Conservation (phyloP, 306 rosid species). For the Crataegus laevigata region DNA sequence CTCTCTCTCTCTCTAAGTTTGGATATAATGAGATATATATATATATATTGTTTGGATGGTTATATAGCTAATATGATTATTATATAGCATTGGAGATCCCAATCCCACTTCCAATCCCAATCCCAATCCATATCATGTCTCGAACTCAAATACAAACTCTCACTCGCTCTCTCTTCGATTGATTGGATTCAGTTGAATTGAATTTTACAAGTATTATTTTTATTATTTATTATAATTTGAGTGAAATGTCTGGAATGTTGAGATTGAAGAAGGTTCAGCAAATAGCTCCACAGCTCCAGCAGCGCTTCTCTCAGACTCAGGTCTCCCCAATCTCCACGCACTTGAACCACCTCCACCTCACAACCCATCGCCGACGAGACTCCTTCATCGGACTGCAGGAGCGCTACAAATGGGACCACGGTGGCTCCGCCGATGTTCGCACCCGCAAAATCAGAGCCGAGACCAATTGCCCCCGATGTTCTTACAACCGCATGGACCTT, state of each 20-base stretch:
- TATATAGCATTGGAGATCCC: neutral
- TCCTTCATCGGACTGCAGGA: slow-evolving; percentile 58
- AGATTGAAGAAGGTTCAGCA: slow-evolving; percentile 62
- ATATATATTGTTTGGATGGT: neutral
- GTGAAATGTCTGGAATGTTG: slow-evolving; percentile 32
- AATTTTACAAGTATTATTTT: neutral
- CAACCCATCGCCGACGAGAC: slow-evolving; percentile 43
- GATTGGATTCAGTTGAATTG: neutral
- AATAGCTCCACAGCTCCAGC: slow-evolving; percentile 23
- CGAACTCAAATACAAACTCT: neutral
- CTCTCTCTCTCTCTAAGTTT: neutral
- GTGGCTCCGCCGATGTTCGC: slow-evolving; percentile 58
- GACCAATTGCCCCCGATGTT: slow-evolving; percentile 86
- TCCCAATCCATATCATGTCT: neutral
- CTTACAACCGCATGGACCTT: slow-evolving; percentile 60
- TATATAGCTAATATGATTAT: neutral
- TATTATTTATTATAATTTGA: no score
- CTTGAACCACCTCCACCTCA: slow-evolving; percentile 33
- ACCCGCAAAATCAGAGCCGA: slow-evolving; percentile 77
- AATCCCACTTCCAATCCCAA: neutral
- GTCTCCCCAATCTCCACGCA: slow-evolving; percentile 47
- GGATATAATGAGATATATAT: no score
- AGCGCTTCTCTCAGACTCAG: slow-evolving; percentile 25
- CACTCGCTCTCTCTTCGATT: neutral
- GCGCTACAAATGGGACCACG: slow-evolving; percentile 91